Percentiles rank a stretch among this genome's conserved stretches.
phyloP scores from a whole-genome alignment of 2,329 filamentous ascomycete genomes.

The Pezicula rhizophila region DNA sequence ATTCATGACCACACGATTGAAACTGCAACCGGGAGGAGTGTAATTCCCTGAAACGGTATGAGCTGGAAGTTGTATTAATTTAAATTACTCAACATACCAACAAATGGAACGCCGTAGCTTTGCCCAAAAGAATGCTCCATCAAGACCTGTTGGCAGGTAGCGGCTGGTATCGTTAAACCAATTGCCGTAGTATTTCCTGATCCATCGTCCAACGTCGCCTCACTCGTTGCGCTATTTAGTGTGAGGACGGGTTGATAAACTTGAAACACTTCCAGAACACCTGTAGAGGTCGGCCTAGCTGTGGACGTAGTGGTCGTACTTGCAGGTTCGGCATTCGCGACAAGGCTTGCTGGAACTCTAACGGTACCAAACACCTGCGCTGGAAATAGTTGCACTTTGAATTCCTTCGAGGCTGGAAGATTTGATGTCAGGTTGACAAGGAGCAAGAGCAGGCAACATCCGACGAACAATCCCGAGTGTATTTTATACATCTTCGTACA shows the following conservation, averaged over 20 bases:
- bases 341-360: conserved; percentile 5
- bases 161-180: conserved; percentile 17
- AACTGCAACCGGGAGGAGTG: conserved; percentile 59
- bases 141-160: conserved; percentile 47
- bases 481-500: no score
- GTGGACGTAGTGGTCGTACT: conserved; percentile 10
- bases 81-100: conserved; percentile 45
- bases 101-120: conserved; percentile 68
- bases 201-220: conserved; percentile 25
- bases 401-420: no score
- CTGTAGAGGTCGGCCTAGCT: conserved; percentile 16
- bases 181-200: conserved; percentile 17
- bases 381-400: background rate
- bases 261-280: conserved; percentile 58
- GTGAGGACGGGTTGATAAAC: conserved; percentile 60
- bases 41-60: conserved; percentile 46
- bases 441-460: no score
- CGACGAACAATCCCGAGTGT: no score
- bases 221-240: conserved; percentile 35
- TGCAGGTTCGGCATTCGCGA: conserved; percentile 16
- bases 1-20: conserved; percentile 71
- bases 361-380: background rate
- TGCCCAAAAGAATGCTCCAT: conserved; percentile 66
- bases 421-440: no score
- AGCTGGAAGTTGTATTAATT: background rate